Conservation (phyloP, 2,329 filamentous ascomycete species). For the Pestalotiopsis sp. region DNA sequence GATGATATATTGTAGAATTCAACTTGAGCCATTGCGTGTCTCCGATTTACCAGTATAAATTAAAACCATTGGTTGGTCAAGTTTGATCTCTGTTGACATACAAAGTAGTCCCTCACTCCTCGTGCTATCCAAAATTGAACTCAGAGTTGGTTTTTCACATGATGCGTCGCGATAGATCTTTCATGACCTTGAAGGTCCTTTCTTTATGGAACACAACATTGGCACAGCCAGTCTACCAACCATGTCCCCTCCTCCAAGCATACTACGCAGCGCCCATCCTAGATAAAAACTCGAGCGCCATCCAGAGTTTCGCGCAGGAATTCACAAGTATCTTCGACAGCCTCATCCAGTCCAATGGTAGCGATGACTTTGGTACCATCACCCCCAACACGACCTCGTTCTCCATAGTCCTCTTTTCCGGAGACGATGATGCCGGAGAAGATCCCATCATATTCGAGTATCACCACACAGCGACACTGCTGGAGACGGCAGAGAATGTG, state of each 20-base stretch:
- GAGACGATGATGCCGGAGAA: not conserved
- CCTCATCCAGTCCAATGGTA: slow-evolving; percentile 18
- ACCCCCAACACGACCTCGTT: slow-evolving; percentile 27
- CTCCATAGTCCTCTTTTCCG: slow-evolving; percentile 25
- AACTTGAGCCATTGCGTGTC: not conserved
- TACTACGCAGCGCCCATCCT: not conserved
- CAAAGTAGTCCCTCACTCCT: not conserved
- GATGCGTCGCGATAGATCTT: not conserved
- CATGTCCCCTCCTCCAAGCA: slow-evolving; percentile 8
- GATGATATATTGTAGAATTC: not conserved
- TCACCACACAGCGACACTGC: slow-evolving; percentile 20
- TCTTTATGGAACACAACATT: not conserved
- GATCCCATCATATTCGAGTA: slow-evolving; percentile 23
- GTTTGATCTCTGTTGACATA: not conserved
- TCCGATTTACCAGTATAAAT: not conserved
- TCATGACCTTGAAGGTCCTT: not conserved
- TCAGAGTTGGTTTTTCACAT: not conserved
- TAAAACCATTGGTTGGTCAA: not conserved
- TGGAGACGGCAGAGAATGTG: slow-evolving; percentile 13
- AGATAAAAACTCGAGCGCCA: not conserved
- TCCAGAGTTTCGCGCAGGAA: slow-evolving; percentile 2
- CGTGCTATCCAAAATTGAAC: too few relatives aligned
- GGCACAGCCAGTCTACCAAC: not conserved
- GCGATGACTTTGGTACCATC: slow-evolving; percentile 23
- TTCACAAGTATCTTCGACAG: slow-evolving; percentile 21